Evolutionary conservation across 73 alveolate genomes (phyloP).

Genomic region (Paramecium sexaurelia): DNA sequence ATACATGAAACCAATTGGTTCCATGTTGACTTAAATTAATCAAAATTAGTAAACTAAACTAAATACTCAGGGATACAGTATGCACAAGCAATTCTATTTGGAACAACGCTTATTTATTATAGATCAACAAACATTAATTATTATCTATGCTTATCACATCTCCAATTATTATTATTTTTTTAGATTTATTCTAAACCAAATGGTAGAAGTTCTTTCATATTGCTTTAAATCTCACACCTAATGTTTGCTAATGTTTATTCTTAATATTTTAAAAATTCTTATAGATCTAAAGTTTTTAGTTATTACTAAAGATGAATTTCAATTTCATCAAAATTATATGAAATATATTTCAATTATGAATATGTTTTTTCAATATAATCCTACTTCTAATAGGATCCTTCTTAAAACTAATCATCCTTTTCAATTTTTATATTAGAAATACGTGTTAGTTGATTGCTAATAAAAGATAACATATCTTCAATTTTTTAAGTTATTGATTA

Average conservation of each 20-base stretch:
- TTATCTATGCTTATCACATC: neutral
- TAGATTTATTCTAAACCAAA: neutral
- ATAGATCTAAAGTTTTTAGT: neutral
- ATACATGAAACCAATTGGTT: neutral
- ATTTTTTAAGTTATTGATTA: neutral
- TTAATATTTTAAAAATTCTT: neutral
- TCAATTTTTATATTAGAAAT: neutral
- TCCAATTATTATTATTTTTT: neutral
- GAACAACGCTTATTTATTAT: neutral
- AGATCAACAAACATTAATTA: neutral
- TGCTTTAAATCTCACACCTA: neutral
- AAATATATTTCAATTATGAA: neutral
- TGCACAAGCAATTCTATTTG: neutral
- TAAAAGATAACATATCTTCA: neutral
- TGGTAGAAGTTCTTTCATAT: neutral
- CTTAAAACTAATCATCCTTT: neutral
- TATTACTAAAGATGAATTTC: neutral
- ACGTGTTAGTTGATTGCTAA: neutral
- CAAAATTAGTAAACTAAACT: neutral
- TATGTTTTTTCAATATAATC: neutral
- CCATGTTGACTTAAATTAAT: neutral
- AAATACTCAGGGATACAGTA: neutral
- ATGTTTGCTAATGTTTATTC: neutral
- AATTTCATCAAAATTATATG: neutral
- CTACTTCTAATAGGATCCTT: neutral